Percentiles rank a stretch among this genome's conserved stretches.
Evolutionary conservation across 108 stramenopile species (phyloP).

Genomic region (Discostella stelligeroides): DNA sequence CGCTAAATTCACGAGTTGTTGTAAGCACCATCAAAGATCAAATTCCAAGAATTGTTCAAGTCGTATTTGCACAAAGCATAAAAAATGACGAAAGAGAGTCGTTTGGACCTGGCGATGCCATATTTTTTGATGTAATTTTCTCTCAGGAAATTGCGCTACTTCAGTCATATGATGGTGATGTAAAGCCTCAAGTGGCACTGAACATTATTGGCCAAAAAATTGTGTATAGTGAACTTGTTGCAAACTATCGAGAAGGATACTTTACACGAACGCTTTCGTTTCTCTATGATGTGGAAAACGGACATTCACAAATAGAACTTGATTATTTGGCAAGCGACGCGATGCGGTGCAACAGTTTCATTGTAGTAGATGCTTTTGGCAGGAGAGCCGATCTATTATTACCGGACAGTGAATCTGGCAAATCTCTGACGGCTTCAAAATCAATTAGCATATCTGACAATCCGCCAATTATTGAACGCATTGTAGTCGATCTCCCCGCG

Average conservation of each 20-base stretch:
- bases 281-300: constrained; percentile 49
- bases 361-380: constrained; percentile 48
- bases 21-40: constrained; percentile 38
- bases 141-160: constrained; percentile 36
- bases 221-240: constrained; percentile 25
- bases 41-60: constrained; percentile 11
- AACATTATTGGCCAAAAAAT: constrained; percentile 22
- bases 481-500: constrained; percentile 19
- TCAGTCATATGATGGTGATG: neutral
- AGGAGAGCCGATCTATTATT: constrained; percentile 35
- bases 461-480: constrained; percentile 16
- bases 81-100: constrained; percentile 18
- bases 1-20: constrained; percentile 24
- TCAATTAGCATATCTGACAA: constrained; percentile 33
- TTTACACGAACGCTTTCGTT: constrained; percentile 36
- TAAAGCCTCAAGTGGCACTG: constrained; percentile 30
- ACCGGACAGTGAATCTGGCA: constrained; percentile 15
- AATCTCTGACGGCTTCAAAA: constrained; percentile 31
- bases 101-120: constrained; percentile 43
- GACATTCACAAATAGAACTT: constrained; percentile 38
- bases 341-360: constrained; percentile 30
- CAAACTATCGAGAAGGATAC: constrained; percentile 2
- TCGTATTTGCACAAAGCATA: constrained; percentile 21
- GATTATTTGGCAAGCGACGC: constrained; percentile 35
- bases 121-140: constrained; percentile 35